Evolutionary conservation across 2,329 filamentous ascomycete genomes (phyloP).

Genomic region (Fusarium keratoplasticum): DNA sequence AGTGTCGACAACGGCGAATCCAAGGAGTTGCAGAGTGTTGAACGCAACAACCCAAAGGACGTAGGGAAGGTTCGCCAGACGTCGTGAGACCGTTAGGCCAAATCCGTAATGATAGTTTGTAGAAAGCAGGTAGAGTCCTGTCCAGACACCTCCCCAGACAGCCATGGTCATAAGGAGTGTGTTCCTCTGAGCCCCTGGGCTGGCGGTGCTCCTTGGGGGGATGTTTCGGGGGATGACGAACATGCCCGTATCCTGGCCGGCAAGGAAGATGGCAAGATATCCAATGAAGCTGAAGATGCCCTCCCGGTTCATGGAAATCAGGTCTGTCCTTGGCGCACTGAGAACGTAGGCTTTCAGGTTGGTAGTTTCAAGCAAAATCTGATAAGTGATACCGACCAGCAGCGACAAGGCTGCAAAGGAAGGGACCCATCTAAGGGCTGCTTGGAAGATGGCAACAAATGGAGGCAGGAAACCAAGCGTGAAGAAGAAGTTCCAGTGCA

Average conservation of each 20-base stretch:
- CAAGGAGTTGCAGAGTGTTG: slow-evolving; percentile 84
- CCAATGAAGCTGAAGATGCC: slow-evolving; percentile 95
- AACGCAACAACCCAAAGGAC: slow-evolving; percentile 93
- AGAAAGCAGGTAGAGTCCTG: slow-evolving; percentile 73
- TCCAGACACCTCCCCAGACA: slow-evolving; percentile 76
- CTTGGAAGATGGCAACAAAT: slow-evolving; percentile 86
- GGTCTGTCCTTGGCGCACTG: slow-evolving; percentile 79
- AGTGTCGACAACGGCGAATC: slow-evolving; percentile 83
- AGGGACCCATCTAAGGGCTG: slow-evolving; percentile 75
- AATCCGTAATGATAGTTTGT: slow-evolving; percentile 78
- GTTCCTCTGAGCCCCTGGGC: slow-evolving; percentile 61
- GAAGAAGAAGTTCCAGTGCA: slow-evolving; percentile 99
- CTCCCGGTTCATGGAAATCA: slow-evolving; percentile 92
- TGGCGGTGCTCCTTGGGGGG: slow-evolving; percentile 55
- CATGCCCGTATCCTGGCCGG: slow-evolving; percentile 86
- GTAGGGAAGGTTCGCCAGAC: slow-evolving; percentile 93
- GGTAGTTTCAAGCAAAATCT: slow-evolving; percentile 80
- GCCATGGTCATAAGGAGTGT: slow-evolving; percentile 73
- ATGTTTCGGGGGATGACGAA: slow-evolving; percentile 76
- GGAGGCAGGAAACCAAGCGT: slow-evolving; percentile 90
- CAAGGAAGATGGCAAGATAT: slow-evolving; percentile 94
- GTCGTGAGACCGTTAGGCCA: slow-evolving; percentile 82
- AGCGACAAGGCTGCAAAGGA: slow-evolving; percentile 83
- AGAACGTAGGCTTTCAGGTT: slow-evolving; percentile 86
- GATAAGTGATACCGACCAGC: slow-evolving; percentile 75